Evolutionary conservation across 495 filamentous ascomycete species (phyloP), one percentile per base, ranked within the genome.

Genomic region (Cryomyces minteri): DNA sequence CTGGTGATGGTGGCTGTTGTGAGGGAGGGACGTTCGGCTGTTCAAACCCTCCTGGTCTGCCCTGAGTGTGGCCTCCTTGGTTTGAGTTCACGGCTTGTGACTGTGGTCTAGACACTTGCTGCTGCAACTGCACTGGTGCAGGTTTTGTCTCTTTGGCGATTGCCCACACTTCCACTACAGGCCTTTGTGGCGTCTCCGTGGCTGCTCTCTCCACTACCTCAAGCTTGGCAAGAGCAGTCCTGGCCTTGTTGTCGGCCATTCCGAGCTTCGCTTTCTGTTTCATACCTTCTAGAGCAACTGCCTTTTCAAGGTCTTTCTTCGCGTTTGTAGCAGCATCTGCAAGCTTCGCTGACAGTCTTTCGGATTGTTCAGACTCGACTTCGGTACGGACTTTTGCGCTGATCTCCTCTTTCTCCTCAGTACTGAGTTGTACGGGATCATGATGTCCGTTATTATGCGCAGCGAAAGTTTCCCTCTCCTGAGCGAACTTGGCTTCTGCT

Each of bases 91-190:
- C 7, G 31, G 47, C 7, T 11, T 33, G 29, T 18, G 49, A 10
- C 3, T 31, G 34, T 41, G 53, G 48, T 31, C 43, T 31, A 31
- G 52, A 41, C 39, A 36, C 31, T 32, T 46, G 43, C 11, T 40
- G 40, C 7, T 61, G 59, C 11, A 59, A 48, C 28, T 57, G 51
- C 38, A 61, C 58, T 7, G 62, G 61, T 33, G 68, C 58, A 12
- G 68, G 70, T 53, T 76, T 84, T n/a, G 76, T 74, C 28, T 65
- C 65, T 62, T 88, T 84, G 0, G 78, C 84, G 31, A 80, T 62
- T 36, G 79, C 76, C 84, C 84, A 95, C 0, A 94, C 87, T 57
- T 93, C 85, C 8, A 62, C 68, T 5, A 95, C 85, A 10, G 84
- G 74, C 46, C 72, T 74, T 56, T 87, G 67, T 2, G 88, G 88